Percentiles rank a stretch among this genome's conserved stretches.
Conservation (phyloP, 2,329 filamentous ascomycete genomes). For the Zelopaecilomyces penicillatus region DNA sequence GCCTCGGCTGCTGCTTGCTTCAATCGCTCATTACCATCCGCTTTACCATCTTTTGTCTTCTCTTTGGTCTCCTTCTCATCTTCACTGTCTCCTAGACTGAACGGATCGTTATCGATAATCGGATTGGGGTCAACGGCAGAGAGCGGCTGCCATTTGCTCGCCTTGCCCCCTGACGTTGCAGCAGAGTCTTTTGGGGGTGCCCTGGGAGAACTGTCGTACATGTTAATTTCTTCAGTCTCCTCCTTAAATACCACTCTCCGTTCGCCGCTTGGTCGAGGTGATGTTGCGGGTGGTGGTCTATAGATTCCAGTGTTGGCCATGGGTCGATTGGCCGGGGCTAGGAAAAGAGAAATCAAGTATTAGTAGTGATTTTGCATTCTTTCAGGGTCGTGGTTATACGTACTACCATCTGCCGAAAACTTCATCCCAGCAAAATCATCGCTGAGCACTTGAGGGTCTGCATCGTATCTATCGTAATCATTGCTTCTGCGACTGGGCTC, state of each 20-base stretch:
- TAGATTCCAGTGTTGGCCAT: slow-evolving; percentile 73
- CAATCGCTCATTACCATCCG: slow-evolving; percentile 51
- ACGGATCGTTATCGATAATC: slow-evolving; percentile 86
- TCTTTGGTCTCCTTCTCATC: slow-evolving; percentile 62
- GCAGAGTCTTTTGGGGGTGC: slow-evolving; percentile 43
- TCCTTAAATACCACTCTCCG: slow-evolving; percentile 52
- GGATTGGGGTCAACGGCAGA: slow-evolving; percentile 74
- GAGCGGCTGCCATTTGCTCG: slow-evolving; percentile 96
- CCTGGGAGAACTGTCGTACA: slow-evolving; percentile 59
- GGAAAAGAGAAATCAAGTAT: slow-evolving; percentile 8
- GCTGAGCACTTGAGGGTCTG: slow-evolving; percentile 79
- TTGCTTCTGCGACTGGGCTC: slow-evolving; percentile 64
- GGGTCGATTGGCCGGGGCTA: slow-evolving; percentile 44
- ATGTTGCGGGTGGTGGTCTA: slow-evolving; percentile 52
- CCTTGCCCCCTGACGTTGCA: slow-evolving; percentile 47
- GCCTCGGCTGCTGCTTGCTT: slow-evolving; percentile 58
- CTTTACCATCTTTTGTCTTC: slow-evolving; percentile 46
- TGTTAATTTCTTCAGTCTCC: slow-evolving; percentile 67
- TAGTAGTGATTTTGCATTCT: too few relatives aligned
- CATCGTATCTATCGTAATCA: slow-evolving; percentile 88
- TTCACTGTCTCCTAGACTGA: slow-evolving; percentile 91
- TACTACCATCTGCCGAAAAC: slow-evolving; percentile 54
- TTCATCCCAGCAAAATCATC: slow-evolving; percentile 78
- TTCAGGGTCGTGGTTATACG: slow-evolving; percentile 20
- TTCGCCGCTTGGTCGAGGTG: slow-evolving; percentile 39